Evolutionary conservation across 2,329 filamentous ascomycete genomes (phyloP).

Genomic region (Metarhizium album): DNA sequence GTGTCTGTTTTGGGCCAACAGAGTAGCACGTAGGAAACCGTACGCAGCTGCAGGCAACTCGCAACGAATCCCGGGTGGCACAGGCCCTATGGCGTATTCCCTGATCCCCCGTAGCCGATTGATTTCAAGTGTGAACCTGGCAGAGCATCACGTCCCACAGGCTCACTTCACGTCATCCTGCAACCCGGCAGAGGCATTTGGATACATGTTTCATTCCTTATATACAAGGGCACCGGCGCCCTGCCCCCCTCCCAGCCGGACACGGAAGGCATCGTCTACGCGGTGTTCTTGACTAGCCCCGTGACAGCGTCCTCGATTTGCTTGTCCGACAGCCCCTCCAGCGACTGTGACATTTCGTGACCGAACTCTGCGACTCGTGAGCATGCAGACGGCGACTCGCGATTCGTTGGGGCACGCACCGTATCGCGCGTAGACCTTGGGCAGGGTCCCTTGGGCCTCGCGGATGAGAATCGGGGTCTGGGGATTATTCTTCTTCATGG

Average conservation of each 20-base stretch:
- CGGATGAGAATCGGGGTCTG: constrained; percentile 87
- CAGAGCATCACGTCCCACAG: neutral
- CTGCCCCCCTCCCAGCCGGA: neutral
- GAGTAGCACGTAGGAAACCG: too few species aligned
- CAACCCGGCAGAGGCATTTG: neutral
- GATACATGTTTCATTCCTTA: constrained; percentile 1
- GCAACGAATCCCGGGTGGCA: too few species aligned
- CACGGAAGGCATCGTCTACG: neutral
- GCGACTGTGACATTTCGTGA: constrained; percentile 44
- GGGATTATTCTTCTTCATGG: constrained; percentile 99
- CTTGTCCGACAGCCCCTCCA: constrained; percentile 50
- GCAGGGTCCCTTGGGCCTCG: constrained; percentile 75
- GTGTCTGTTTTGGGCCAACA: too few species aligned
- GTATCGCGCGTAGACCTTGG: constrained; percentile 85
- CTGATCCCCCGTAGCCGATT: neutral
- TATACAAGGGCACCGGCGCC: neutral
- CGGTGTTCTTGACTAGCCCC: constrained; percentile 35
- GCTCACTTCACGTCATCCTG: neutral
- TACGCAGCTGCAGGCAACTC: too few species aligned
- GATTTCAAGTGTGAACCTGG: neutral
- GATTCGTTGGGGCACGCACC: constrained; percentile 38
- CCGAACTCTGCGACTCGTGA: constrained; percentile 34
- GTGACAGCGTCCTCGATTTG: constrained; percentile 50
- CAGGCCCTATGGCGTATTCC: neutral
- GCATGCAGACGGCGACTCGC: neutral